Percentiles rank a stretch among this genome's conserved stretches.
Conservation (phyloP, 306 rosid species). For the Phaseolus lunatus region DNA sequence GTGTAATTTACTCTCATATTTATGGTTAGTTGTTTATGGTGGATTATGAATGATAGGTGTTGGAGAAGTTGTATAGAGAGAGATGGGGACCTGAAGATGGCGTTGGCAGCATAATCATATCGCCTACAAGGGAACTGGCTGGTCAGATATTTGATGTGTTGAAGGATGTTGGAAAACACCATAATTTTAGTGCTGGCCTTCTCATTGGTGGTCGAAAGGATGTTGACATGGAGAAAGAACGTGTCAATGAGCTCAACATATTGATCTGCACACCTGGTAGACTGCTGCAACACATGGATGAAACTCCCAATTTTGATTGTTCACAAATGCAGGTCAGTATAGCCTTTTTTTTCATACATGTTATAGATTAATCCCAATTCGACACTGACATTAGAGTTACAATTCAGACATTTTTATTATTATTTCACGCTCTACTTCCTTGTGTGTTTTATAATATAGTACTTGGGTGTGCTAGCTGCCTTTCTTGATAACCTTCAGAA, state of each 20-base stretch:
- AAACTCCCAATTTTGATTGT: constrained; percentile 92
- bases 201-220: constrained; percentile 92
- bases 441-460: not conserved
- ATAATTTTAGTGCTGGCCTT: constrained; percentile 91
- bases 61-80: constrained; percentile 84
- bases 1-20: not conserved
- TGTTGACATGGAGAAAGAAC: constrained; percentile 74
- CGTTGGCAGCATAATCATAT: constrained; percentile 87
- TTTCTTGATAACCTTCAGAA: not conserved
- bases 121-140: constrained; percentile 93
- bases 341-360: not conserved
- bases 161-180: constrained; percentile 70
- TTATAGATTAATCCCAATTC: not conserved
- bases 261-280: constrained; percentile 95
- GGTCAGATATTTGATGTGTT: constrained; percentile 80
- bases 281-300: constrained; percentile 95
- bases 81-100: constrained; percentile 86
- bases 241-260: constrained; percentile 74
- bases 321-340: constrained; percentile 79
- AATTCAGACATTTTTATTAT: not conserved
- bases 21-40: constrained; percentile 4
- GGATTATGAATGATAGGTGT: constrained; percentile 60
- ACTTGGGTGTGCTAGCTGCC: not conserved
- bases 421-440: not conserved
- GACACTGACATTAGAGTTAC: constrained; percentile 26